Evolutionary conservation across 768 basidiomycete species (phyloP).

Genomic region (Pulveroboletus sp.): DNA sequence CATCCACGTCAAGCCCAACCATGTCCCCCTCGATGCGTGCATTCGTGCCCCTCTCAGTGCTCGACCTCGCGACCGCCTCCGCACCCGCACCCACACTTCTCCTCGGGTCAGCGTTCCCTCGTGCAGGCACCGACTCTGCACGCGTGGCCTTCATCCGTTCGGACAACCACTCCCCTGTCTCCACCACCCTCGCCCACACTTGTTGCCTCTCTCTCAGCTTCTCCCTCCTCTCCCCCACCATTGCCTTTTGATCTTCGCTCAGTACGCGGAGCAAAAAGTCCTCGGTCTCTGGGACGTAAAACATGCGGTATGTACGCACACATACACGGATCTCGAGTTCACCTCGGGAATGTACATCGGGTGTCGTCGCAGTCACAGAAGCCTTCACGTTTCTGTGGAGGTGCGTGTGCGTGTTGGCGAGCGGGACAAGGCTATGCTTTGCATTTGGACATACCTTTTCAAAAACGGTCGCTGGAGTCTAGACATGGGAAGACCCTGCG

Average conservation of each 20-base stretch:
- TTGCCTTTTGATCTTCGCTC: conserved; percentile 9
- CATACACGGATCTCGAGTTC: conserved; percentile 82
- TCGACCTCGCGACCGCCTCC: background rate
- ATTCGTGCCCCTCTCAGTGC: background rate
- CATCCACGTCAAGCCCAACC: background rate
- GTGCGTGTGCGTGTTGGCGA: background rate
- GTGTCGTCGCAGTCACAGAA: conserved; percentile 25
- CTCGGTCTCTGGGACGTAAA: conserved; percentile 25
- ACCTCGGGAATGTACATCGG: conserved; percentile 48
- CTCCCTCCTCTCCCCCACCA: background rate
- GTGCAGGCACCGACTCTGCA: background rate
- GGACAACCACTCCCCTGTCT: conserved; percentile 10
- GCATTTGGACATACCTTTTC: conserved; percentile 43
- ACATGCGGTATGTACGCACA: conserved; percentile 25
- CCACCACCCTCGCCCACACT: conserved; percentile 15
- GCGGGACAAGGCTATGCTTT: background rate
- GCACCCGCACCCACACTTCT: background rate
- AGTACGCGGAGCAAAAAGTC: conserved; percentile 17
- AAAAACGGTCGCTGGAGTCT: conserved; percentile 60
- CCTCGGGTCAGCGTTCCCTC: background rate
- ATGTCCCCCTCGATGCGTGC: background rate
- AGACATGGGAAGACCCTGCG: conserved; percentile 45
- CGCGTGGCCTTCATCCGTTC: background rate
- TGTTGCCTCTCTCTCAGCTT: conserved; percentile 9
- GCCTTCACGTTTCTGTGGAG: conserved; percentile 20